These are phyloP conservation scores for Aspergillus glaucus DNA, from an alignment of 2,329 filamentous ascomycete species.

Conservation along the genomic window DNA sequence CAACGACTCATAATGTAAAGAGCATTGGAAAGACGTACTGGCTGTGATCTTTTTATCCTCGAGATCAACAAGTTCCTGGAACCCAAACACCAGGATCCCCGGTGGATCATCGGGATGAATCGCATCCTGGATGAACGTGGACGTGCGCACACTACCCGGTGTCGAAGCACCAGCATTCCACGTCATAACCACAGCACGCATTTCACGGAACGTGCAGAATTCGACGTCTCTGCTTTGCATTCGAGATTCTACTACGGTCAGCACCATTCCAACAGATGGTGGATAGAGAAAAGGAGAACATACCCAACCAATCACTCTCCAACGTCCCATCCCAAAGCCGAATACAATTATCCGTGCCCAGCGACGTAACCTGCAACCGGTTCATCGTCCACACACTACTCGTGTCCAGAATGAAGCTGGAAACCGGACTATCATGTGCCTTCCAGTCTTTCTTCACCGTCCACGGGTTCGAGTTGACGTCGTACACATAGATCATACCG, in stretches of 20 bases:
- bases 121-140: slow-evolving; percentile 72
- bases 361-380: slow-evolving; percentile 73
- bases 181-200: slow-evolving; percentile 75
- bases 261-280: slow-evolving; percentile 1
- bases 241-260: slow-evolving; percentile 54
- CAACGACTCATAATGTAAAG: neutral
- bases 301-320: slow-evolving; percentile 85
- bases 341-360: slow-evolving; percentile 81
- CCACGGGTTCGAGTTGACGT: slow-evolving; percentile 78
- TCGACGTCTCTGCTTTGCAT: slow-evolving; percentile 80
- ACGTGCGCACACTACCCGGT: slow-evolving; percentile 73
- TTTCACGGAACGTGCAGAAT: slow-evolving; percentile 78
- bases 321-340: slow-evolving; percentile 88
- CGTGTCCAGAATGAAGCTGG: slow-evolving; percentile 68
- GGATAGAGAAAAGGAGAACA: slow-evolving; percentile 12
- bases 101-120: slow-evolving; percentile 70
- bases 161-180: slow-evolving; percentile 98
- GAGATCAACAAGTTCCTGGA: slow-evolving; percentile 95
- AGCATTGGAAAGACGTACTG: slow-evolving; percentile 47
- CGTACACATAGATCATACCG: slow-evolving; percentile 88
- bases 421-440: slow-evolving; percentile 76
- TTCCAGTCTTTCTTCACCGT: slow-evolving; percentile 89
- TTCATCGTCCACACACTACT: slow-evolving; percentile 82
- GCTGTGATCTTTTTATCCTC: slow-evolving; percentile 97
- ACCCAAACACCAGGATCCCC: slow-evolving; percentile 90